Evolutionary conservation across 805 yeast species (phyloP).

Genomic region (Barnettozyma sucrosica): DNA sequence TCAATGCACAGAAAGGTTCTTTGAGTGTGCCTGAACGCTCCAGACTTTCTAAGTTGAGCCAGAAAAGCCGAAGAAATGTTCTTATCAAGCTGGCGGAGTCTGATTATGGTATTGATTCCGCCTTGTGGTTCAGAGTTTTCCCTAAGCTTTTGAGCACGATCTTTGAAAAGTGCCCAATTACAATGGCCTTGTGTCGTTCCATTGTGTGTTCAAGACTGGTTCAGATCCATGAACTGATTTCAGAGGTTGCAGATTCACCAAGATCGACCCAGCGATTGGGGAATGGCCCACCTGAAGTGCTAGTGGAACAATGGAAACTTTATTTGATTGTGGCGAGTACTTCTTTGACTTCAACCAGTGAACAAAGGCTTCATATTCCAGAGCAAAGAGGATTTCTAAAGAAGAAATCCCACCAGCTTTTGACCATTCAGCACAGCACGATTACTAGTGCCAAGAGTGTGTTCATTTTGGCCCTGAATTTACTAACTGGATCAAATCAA

Average conservation of each 20-base stretch:
- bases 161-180: constrained; percentile 81
- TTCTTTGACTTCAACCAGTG: constrained; percentile 83
- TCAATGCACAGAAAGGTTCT: constrained; percentile 41
- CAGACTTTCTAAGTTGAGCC: constrained; percentile 57
- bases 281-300: constrained; percentile 56
- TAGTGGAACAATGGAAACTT: constrained; percentile 83
- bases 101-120: constrained; percentile 91
- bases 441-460: constrained; percentile 90
- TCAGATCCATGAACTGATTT: constrained; percentile 69
- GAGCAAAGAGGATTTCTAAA: constrained; percentile 52
- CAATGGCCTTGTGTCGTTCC: constrained; percentile 88
- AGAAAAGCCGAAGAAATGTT: constrained; percentile 54
- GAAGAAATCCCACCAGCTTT: constrained; percentile 71
- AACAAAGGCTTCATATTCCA: constrained; percentile 71
- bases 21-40: constrained; percentile 74
- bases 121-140: constrained; percentile 89
- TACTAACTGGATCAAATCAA: constrained; percentile 63
- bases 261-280: constrained; percentile 25
- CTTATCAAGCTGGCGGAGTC: constrained; percentile 80
- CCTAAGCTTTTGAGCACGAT: constrained; percentile 69
- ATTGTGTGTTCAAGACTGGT: constrained; percentile 85
- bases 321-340: constrained; percentile 89
- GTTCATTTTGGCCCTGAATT: constrained; percentile 80
- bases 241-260: constrained; percentile 43
- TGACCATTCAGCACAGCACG: constrained; percentile 81